Evolutionary conservation across 1,284 basidiomycete genomes (phyloP).

Genomic region (Ceratobasidium sp.): DNA sequence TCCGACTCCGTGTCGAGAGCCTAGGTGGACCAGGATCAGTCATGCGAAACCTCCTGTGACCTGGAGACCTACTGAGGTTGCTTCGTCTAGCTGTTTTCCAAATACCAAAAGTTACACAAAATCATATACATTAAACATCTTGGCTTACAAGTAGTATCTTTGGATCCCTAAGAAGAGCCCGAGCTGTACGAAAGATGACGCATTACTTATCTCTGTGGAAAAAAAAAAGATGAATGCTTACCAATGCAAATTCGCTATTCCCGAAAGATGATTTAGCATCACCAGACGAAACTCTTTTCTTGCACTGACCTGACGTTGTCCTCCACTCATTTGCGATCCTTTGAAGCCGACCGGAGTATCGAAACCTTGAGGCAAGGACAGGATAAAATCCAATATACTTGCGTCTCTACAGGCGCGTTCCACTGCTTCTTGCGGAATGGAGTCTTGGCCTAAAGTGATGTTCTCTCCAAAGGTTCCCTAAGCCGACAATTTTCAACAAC

Average conservation of each 20-base stretch:
- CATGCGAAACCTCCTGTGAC: background rate
- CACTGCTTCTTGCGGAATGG: slow-evolving; percentile 51
- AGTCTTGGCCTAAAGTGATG: slow-evolving; percentile 45
- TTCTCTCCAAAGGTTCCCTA: slow-evolving; percentile 48
- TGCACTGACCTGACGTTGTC: slow-evolving; percentile 51
- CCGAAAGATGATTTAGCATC: background rate
- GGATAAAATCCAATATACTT: slow-evolving; percentile 54
- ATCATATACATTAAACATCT: background rate
- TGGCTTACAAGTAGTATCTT: slow-evolving; percentile 51
- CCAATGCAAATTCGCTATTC: slow-evolving; percentile 51
- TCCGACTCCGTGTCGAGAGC: slow-evolving; percentile 50
- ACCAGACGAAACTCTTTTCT: background rate
- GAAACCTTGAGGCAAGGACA: slow-evolving; percentile 51
- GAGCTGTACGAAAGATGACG: slow-evolving; percentile 44
- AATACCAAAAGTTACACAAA: background rate
- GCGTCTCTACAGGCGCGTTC: slow-evolving; percentile 47
- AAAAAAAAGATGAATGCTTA: background rate
- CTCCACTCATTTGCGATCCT: slow-evolving; percentile 65
- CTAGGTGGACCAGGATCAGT: slow-evolving; percentile 29
- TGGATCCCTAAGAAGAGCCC: slow-evolving; percentile 53
- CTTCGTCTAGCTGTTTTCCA: slow-evolving; percentile 47
- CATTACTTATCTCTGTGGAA: background rate
- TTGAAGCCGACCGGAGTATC: slow-evolving; percentile 54
- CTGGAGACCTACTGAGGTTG: slow-evolving; percentile 44
- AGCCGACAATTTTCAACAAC: background rate